Conservation (phyloP, 371 early-diverging fungal genomes). For the Rhizopus sp. region DNA sequence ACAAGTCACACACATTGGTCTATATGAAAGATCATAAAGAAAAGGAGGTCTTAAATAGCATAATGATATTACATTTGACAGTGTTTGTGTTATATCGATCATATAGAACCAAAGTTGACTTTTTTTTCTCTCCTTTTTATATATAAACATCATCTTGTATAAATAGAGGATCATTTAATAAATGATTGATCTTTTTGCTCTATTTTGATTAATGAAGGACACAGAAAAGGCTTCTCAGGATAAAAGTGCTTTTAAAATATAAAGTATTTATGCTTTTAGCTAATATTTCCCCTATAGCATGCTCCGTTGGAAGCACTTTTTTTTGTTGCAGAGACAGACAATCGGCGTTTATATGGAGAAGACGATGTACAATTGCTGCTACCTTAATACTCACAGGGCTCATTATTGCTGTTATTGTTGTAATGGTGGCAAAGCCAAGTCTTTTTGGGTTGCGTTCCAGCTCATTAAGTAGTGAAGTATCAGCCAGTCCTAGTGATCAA, state of each 20-base stretch:
- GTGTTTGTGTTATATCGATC: no score
- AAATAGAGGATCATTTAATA: no score
- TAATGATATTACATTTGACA: no score
- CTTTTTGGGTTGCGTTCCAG: slow-evolving; percentile 37
- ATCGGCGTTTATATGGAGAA: slow-evolving; percentile 35
- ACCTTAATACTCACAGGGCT: slow-evolving; percentile 28
- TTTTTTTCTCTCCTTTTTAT: no score
- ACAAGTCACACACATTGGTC: no score
- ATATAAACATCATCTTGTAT: no score
- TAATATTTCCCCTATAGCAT: slow-evolving; percentile 36
- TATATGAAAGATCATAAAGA: no score
- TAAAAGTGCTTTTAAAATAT: not conserved
- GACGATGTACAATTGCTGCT: slow-evolving; percentile 46
- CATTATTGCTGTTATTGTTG: slow-evolving; percentile 29
- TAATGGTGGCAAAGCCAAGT: slow-evolving; percentile 41
- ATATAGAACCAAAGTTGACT: no score
- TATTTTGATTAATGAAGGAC: not conserved
- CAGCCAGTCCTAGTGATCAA: slow-evolving; percentile 27
- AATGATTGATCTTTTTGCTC: no score
- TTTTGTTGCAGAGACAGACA: not conserved
- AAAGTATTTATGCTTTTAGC: slow-evolving; percentile 39
- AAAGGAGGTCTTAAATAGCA: no score
- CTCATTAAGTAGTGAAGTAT: slow-evolving; percentile 34
- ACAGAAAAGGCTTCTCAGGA: not conserved
- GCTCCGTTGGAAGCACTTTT: slow-evolving; percentile 45